These are phyloP conservation scores for Rhynchosporium agropyri DNA, from an alignment of 2,329 filamentous ascomycete genomes.

Conservation along the genomic window DNA sequence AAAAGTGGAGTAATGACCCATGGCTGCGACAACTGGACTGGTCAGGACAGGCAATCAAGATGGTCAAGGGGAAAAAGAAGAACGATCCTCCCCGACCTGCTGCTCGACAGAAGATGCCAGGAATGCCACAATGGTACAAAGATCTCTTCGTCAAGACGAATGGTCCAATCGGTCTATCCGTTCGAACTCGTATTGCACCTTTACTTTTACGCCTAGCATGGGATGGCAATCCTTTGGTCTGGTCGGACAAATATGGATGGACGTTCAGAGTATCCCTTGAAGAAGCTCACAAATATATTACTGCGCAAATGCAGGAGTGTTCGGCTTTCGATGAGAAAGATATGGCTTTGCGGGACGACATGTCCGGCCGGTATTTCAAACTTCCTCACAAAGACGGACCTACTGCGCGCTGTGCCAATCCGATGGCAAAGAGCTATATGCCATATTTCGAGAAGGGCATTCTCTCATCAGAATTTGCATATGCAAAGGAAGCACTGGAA, in stretches of 20 bases:
- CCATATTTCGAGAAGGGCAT: constrained; percentile 88
- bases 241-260: constrained; percentile 94
- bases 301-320: constrained; percentile 73
- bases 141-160: constrained; percentile 75
- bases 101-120: constrained; percentile 86
- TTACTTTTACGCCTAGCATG: constrained; percentile 81
- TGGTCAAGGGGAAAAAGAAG: constrained; percentile 91
- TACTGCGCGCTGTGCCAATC: constrained; percentile 78
- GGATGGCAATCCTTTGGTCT: constrained; percentile 87
- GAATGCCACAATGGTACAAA: constrained; percentile 96
- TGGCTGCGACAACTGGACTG: constrained; percentile 96
- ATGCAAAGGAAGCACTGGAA: constrained; percentile 92
- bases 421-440: constrained; percentile 89
- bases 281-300: constrained; percentile 65
- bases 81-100: constrained; percentile 75
- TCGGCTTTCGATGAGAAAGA: constrained; percentile 78
- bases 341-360: constrained; percentile 65
- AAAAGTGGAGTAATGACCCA: constrained; percentile 76
- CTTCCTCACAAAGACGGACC: constrained; percentile 96
- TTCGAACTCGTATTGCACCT: constrained; percentile 85
- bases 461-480: constrained; percentile 82
- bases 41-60: constrained; percentile 88
- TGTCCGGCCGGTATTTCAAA: constrained; percentile 76
- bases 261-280: constrained; percentile 75
- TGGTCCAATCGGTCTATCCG: constrained; percentile 73